phyloP scores from a whole-genome alignment of 1,284 basidiomycete species.

The Ceratobasidium sp. region DNA sequence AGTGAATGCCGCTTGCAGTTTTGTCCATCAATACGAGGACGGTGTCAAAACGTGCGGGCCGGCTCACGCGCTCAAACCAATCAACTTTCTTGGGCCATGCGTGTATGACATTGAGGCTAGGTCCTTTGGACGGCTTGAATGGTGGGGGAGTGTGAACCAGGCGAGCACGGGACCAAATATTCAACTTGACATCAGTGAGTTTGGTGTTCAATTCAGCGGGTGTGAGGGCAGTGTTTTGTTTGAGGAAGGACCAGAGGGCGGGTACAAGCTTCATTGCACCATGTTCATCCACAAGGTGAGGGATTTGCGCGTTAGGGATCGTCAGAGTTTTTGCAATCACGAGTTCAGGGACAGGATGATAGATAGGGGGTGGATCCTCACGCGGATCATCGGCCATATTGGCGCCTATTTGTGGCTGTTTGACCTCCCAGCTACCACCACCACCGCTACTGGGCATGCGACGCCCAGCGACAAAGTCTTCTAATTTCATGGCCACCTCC shows the following conservation, averaged over 20 bases:
- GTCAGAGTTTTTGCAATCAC: neutral
- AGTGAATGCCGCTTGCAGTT: neutral
- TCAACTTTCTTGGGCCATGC: neutral
- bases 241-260: neutral
- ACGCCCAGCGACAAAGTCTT: too few species aligned
- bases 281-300: neutral
- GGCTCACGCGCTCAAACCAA: neutral
- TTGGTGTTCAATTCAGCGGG: neutral
- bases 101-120: neutral
- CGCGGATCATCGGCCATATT: too few species aligned
- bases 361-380: neutral
- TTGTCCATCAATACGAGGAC: neutral
- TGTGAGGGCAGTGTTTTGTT: neutral
- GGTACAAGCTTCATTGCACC: neutral
- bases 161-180: neutral
- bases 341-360: slow-evolving; percentile 3
- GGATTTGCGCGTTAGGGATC: neutral
- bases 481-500: too few species aligned
- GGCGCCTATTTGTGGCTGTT: too few species aligned
- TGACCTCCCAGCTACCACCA: too few species aligned
- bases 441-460: too few species aligned
- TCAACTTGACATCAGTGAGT: neutral
- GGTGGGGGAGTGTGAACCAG: slow-evolving; percentile 13
- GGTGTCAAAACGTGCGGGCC: slow-evolving; percentile 5
- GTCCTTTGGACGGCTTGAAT: slow-evolving; percentile 8